phyloP scores from a whole-genome alignment of 257 asterid species.

The Solanum ahanhuiri region DNA sequence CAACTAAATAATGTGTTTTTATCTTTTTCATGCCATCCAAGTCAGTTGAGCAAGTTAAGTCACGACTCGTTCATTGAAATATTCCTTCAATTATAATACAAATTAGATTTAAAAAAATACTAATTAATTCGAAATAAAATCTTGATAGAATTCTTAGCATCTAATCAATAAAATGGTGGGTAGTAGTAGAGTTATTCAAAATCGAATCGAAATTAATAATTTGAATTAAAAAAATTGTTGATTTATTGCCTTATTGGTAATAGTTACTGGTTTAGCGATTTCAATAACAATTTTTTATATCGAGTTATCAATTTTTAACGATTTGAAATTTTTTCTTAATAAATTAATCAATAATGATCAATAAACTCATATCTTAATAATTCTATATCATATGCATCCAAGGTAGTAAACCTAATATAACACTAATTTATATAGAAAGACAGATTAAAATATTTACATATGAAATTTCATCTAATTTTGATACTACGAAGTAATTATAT shows the following conservation, averaged over 20 bases:
- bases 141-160: background rate
- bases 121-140: background rate
- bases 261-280: no score
- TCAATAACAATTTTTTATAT: no score
- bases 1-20: background rate
- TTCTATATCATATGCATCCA: no score
- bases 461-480: background rate
- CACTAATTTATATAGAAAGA: background rate
- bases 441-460: background rate
- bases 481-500: background rate
- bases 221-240: no score
- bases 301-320: no score
- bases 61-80: background rate
- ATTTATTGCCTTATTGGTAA: no score
- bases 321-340: no score
- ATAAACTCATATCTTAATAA: no score
- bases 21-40: background rate
- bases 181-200: background rate
- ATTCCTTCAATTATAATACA: background rate
- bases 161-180: background rate
- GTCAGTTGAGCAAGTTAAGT: background rate
- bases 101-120: background rate
- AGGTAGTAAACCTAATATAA: background rate
- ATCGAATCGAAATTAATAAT: accelerated
- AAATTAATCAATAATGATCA: no score